Conservation (phyloP, 352 stramenopile genomes). For the Pelagophyceae sp. region DNA sequence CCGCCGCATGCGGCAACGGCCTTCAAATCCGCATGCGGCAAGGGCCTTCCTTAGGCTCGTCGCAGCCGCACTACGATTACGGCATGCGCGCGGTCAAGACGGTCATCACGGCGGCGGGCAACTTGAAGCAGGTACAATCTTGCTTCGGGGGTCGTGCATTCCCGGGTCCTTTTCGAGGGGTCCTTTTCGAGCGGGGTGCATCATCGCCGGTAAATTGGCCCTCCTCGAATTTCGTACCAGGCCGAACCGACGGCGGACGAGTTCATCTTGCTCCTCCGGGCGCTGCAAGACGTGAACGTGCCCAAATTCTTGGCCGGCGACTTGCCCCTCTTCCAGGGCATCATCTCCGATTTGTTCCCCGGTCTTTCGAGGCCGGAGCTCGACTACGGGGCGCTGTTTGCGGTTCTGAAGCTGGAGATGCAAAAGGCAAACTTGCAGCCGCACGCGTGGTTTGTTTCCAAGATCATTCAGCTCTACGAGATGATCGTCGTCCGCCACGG, state of each 20-base stretch:
- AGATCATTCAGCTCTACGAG: constrained; percentile 88
- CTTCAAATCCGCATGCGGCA: constrained; percentile 1
- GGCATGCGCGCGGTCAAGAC: constrained; percentile 73
- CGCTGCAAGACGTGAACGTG: constrained; percentile 83
- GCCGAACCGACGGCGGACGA: constrained; percentile 51
- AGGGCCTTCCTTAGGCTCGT: too few relatives aligned
- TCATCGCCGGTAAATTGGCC: constrained; percentile 11
- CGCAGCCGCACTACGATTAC: constrained; percentile 79
- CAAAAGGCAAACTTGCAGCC: constrained; percentile 61
- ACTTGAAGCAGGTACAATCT: constrained; percentile 70
- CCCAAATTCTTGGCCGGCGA: constrained; percentile 85
- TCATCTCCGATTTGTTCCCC: constrained; percentile 82
- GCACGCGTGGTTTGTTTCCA: constrained; percentile 75
- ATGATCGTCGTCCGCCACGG: constrained; percentile 91
- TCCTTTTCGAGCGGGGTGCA: constrained; percentile 33
- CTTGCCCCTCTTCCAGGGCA: constrained; percentile 80
- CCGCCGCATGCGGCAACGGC: background rate
- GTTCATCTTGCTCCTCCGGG: constrained; percentile 71
- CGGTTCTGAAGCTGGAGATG: constrained; percentile 56
- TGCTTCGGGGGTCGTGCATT: too few relatives aligned
- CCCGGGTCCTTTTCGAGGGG: too few relatives aligned
- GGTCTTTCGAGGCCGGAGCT: constrained; percentile 66
- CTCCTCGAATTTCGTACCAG: too few relatives aligned
- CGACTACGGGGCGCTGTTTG: constrained; percentile 63
- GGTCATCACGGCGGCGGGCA: constrained; percentile 67